Conservation (phyloP, 2,329 filamentous ascomycete genomes). For the Chrysoporthe austroafricana region DNA sequence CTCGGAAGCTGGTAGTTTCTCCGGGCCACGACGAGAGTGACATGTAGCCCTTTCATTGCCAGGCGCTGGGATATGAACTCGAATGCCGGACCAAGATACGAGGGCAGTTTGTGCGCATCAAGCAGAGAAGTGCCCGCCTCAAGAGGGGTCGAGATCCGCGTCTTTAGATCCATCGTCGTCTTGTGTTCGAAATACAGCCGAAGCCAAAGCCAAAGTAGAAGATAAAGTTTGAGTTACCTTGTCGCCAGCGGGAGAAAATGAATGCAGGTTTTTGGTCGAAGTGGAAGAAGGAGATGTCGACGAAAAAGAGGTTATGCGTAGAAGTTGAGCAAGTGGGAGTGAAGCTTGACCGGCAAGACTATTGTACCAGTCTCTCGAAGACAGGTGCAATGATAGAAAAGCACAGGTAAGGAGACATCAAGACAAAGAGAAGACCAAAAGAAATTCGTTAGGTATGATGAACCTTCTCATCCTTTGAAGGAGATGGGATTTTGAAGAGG, state of each 20-base stretch:
- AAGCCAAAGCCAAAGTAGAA: background rate
- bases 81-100: constrained; percentile 57
- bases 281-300: background rate
- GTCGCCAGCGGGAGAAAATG: too few relatives aligned
- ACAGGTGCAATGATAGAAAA: constrained; percentile 9
- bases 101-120: constrained; percentile 60
- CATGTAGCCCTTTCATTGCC: constrained; percentile 56
- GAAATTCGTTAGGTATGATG: background rate
- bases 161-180: constrained; percentile 52
- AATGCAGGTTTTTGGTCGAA: background rate
- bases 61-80: constrained; percentile 62
- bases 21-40: constrained; percentile 62
- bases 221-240: too few relatives aligned
- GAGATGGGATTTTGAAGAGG: background rate
- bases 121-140: constrained; percentile 65
- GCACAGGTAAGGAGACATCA: background rate
- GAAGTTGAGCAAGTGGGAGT: constrained; percentile 1
- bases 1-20: constrained; percentile 58
- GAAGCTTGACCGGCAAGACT: constrained; percentile 24
- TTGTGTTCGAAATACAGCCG: background rate
- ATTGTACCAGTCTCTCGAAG: background rate
- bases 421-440: background rate
- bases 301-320: background rate
- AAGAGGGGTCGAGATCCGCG: constrained; percentile 64
- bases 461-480: background rate